These are phyloP conservation scores for Leucoagaricus sp. DNA, from an alignment of 1,284 basidiomycete genomes.

Conservation along the genomic window DNA sequence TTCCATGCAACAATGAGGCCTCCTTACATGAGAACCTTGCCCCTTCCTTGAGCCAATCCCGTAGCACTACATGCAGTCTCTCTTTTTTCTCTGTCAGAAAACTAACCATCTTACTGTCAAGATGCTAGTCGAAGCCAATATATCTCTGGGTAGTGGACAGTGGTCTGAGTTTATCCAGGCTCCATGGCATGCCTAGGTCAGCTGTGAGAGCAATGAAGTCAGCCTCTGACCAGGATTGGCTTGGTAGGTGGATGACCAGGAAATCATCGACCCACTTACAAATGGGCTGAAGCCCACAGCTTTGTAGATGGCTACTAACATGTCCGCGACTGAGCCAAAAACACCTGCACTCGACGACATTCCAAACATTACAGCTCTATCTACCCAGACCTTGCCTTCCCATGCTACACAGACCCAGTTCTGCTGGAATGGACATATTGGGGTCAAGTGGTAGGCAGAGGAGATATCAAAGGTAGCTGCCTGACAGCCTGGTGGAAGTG, in stretches of 20 bases:
- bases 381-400: too few species aligned
- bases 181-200: too few species aligned
- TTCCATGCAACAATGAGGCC: slow-evolving; percentile 34
- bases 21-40: too few species aligned
- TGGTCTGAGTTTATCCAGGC: too few species aligned
- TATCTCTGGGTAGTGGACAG: slow-evolving; percentile 29
- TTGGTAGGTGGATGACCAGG: slow-evolving; percentile 30
- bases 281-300: slow-evolving; percentile 24
- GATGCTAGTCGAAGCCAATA: slow-evolving; percentile 41
- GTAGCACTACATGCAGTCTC: too few species aligned
- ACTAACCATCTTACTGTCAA: slow-evolving; percentile 27
- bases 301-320: slow-evolving; percentile 34
- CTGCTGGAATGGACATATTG: slow-evolving; percentile 34
- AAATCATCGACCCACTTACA: slow-evolving; percentile 47
- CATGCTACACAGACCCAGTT: too few species aligned
- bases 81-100: slow-evolving; percentile 36
- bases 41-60: too few species aligned
- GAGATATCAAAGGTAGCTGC: slow-evolving; percentile 41
- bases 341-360: slow-evolving; percentile 35
- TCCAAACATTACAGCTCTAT: too few species aligned
- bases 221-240: slow-evolving; percentile 24
- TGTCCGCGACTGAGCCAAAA: slow-evolving; percentile 39
- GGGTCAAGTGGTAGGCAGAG: slow-evolving; percentile 36
- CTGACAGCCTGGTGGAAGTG: neutral
- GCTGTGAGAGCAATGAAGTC: too few species aligned